Evolutionary conservation across 495 filamentous ascomycete genomes (phyloP).

Genomic region (Clavariopsis aquatica): DNA sequence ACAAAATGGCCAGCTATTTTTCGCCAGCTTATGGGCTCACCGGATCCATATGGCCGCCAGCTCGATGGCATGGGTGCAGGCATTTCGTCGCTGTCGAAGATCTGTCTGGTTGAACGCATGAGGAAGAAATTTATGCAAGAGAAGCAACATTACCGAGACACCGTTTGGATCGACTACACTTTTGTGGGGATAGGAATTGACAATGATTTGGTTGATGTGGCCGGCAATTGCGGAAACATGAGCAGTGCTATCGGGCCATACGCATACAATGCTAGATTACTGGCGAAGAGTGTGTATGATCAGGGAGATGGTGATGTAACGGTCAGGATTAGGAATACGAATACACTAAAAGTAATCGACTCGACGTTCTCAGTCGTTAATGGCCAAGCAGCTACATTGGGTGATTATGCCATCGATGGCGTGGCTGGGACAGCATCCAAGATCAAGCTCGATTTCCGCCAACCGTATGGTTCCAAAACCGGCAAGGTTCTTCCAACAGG

Average conservation of each 20-base stretch:
- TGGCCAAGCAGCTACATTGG: constrained; percentile 53
- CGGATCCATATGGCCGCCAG: constrained; percentile 68
- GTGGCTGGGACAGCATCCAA: constrained; percentile 61
- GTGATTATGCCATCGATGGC: constrained; percentile 66
- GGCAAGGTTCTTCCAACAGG: constrained; percentile 67
- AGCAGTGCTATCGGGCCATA: constrained; percentile 65
- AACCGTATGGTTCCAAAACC: constrained; percentile 69
- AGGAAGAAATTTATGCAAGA: not conserved
- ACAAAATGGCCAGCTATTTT: constrained; percentile 61
- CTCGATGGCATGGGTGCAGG: constrained; percentile 73
- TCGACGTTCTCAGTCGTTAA: constrained; percentile 52
- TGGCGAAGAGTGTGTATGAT: constrained; percentile 33
- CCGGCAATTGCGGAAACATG: constrained; percentile 78
- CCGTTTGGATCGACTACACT: constrained; percentile 62
- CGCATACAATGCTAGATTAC: constrained; percentile 58
- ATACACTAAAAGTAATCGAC: constrained; percentile 50
- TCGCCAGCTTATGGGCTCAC: constrained; percentile 63
- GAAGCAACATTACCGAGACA: not conserved
- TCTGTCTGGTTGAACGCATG: constrained; percentile 59
- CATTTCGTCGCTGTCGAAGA: constrained; percentile 67
- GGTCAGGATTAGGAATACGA: constrained; percentile 57
- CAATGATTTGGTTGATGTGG: constrained; percentile 60
- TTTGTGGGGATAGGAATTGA: constrained; percentile 69
- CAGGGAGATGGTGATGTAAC: constrained; percentile 40
- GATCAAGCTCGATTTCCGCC: constrained; percentile 63